Evolutionary conservation across 2,329 filamentous ascomycete genomes (phyloP).

Genomic region (Tolypocladium tundrense): DNA sequence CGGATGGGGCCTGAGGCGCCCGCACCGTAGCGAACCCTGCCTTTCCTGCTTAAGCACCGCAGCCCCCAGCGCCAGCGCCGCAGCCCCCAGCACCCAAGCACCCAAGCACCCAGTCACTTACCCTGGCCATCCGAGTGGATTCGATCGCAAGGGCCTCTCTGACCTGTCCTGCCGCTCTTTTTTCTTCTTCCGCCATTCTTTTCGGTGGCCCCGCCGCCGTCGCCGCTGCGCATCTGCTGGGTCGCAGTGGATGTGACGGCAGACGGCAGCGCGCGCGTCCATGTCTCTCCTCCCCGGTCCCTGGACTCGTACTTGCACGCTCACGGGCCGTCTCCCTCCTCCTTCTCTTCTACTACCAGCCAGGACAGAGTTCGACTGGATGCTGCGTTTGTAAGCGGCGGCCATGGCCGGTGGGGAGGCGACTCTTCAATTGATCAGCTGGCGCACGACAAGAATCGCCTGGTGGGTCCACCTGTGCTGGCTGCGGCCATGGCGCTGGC

Average conservation of each 20-base stretch:
- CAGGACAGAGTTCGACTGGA: background rate
- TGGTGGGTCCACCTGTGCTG: background rate
- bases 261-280: background rate
- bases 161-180: background rate
- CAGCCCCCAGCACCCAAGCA: background rate
- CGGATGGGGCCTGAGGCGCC: background rate
- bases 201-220: background rate
- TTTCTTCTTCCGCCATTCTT: background rate
- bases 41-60: background rate
- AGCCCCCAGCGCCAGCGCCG: background rate
- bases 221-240: too few species aligned
- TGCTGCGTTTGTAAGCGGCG: background rate
- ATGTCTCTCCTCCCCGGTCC: background rate
- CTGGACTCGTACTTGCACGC: background rate
- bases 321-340: background rate
- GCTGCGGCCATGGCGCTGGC: background rate
- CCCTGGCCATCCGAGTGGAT: background rate
- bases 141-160: background rate
- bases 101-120: too few species aligned
- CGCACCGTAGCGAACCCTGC: background rate
- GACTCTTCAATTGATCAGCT: background rate
- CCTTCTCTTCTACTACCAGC: background rate
- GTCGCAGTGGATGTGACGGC: background rate
- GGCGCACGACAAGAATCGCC: background rate
- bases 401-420: background rate